Evolutionary conservation across 225 moss, liverwort and hornwort genomes (phyloP).

Genomic region (Anthoceros angustus): DNA sequence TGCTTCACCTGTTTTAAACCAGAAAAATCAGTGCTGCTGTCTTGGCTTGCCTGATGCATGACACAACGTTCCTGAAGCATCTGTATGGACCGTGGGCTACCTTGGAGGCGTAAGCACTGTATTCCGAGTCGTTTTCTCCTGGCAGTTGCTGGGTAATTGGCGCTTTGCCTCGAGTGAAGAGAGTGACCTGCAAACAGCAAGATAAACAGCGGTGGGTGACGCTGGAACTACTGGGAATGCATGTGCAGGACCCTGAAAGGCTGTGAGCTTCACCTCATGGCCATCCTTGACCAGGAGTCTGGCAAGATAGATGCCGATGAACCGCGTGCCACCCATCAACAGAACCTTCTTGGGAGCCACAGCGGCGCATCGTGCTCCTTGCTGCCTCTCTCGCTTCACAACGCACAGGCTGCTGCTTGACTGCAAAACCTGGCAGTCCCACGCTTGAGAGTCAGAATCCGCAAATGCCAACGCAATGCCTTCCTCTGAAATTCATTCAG

Average conservation of each 20-base stretch:
- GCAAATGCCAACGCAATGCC: background rate
- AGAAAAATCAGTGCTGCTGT: background rate
- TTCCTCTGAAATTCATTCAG: background rate
- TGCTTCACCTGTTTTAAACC: constrained; percentile 58
- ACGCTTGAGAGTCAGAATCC: background rate
- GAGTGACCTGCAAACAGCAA: constrained; percentile 43
- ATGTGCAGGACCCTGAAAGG: background rate
- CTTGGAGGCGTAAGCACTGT: constrained; percentile 56
- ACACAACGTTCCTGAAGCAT: background rate
- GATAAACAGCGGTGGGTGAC: background rate
- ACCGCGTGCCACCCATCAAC: constrained; percentile 91
- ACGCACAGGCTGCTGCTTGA: background rate
- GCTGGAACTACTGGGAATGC: background rate
- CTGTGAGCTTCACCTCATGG: constrained; percentile 36
- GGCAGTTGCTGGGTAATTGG: constrained; percentile 69
- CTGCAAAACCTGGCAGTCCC: background rate
- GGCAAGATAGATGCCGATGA: constrained; percentile 88
- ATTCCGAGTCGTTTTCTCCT: constrained; percentile 77
- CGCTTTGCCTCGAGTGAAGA: constrained; percentile 92
- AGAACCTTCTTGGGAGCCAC: constrained; percentile 59
- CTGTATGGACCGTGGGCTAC: constrained; percentile 14
- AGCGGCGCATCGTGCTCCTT: constrained; percentile 1
- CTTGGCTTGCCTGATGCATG: background rate
- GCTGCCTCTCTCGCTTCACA: background rate
- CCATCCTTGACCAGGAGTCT: constrained; percentile 79